Evolutionary conservation across 768 basidiomycete genomes (phyloP).

Genomic region (Mycena vulgaris): DNA sequence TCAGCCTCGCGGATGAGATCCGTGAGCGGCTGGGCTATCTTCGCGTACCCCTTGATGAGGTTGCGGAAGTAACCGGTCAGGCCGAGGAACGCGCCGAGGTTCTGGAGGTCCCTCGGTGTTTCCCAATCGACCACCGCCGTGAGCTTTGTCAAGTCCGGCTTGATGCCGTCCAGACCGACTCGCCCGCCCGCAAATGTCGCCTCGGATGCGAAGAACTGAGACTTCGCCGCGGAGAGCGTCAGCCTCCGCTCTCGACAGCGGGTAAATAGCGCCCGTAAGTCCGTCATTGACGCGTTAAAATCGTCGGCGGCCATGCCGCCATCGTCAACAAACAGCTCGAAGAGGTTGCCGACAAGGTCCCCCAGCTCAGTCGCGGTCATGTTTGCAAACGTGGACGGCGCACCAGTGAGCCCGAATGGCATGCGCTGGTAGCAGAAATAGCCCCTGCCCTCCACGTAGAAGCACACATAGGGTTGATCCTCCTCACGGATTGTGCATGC

Average conservation of each 20-base stretch:
- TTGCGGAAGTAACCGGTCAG: slow-evolving; percentile 45
- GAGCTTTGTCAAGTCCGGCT: slow-evolving; percentile 53
- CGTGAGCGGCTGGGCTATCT: no score
- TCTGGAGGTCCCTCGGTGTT: slow-evolving; percentile 23
- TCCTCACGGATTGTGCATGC: slow-evolving; percentile 40
- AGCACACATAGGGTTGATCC: slow-evolving; percentile 49
- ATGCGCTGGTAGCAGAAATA: slow-evolving; percentile 53
- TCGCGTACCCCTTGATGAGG: no score
- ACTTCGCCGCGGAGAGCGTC: slow-evolving; percentile 32
- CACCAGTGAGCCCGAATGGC: slow-evolving; percentile 59
- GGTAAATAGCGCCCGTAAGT: slow-evolving; percentile 36
- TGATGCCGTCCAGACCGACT: slow-evolving; percentile 50
- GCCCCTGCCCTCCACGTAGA: slow-evolving; percentile 57
- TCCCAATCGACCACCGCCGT: slow-evolving; percentile 54
- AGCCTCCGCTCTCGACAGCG: slow-evolving; percentile 36
- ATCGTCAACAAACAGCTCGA: slow-evolving; percentile 34
- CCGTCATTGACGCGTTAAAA: slow-evolving; percentile 11
- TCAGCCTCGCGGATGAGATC: no score
- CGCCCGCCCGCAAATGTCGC: slow-evolving; percentile 52
- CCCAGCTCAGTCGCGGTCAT: slow-evolving; percentile 45
- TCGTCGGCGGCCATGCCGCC: slow-evolving; percentile 33
- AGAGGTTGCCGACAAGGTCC: slow-evolving; percentile 40
- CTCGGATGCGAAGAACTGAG: slow-evolving; percentile 52
- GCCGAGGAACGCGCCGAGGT: slow-evolving; percentile 26
- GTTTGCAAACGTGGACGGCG: slow-evolving; percentile 53